Conservation (phyloP, 225 moss, liverwort and hornwort species). For the Straminergon stramineum region DNA sequence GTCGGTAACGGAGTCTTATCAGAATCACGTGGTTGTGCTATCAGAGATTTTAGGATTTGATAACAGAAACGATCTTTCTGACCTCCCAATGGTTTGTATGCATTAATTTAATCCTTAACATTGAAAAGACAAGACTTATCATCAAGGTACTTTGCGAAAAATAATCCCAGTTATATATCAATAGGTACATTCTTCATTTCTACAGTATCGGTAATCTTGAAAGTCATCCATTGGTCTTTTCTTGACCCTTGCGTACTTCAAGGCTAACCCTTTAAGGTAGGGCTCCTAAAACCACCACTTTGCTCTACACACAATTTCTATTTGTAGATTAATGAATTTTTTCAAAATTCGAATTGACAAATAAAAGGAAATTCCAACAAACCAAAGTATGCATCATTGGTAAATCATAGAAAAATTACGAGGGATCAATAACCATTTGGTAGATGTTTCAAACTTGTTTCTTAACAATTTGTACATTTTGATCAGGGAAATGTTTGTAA, state of each 20-base stretch:
- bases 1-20: background rate
- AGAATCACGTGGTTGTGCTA: background rate
- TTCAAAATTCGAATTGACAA: background rate
- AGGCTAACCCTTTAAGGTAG: too few species aligned
- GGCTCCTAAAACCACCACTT: background rate
- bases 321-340: background rate
- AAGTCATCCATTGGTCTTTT: background rate
- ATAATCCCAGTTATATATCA: fast-evolving
- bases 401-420: background rate
- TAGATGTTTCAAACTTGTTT: background rate
- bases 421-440: background rate
- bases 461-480: background rate
- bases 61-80: background rate
- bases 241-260: fast-evolving
- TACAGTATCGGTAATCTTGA: too few species aligned
- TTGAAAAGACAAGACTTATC: background rate
- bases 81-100: background rate
- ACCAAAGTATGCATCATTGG: background rate
- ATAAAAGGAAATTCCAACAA: background rate
- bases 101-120: background rate
- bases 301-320: background rate
- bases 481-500: background rate
- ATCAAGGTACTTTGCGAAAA: background rate
- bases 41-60: background rate
- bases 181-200: too few species aligned